Percentiles rank a stretch among this genome's conserved stretches.
Conservation (phyloP, 1,284 basidiomycete genomes). For the Cystobasidiaceae sp. region DNA sequence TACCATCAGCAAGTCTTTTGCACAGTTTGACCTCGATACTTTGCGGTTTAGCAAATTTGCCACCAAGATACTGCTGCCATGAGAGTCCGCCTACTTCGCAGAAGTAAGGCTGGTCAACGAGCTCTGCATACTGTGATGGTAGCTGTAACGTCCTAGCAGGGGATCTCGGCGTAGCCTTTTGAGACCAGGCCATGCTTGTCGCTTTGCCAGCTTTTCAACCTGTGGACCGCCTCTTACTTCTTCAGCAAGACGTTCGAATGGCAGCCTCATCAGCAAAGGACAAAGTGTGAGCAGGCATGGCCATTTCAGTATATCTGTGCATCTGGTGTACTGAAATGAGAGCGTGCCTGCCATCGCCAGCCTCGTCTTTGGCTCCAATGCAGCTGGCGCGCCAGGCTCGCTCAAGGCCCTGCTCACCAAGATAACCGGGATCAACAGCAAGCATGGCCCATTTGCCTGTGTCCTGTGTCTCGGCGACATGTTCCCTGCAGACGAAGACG, state of each 20-base stretch:
- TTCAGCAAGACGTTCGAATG: background rate
- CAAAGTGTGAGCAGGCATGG: constrained; percentile 30
- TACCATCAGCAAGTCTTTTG: too few relatives aligned
- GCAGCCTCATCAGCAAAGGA: constrained; percentile 22
- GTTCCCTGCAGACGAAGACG: constrained; percentile 58
- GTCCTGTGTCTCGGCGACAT: constrained; percentile 85
- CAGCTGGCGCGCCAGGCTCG: constrained; percentile 53
- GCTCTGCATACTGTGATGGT: too few relatives aligned
- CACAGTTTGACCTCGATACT: too few relatives aligned
- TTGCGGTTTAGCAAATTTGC: too few relatives aligned
- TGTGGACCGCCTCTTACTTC: background rate
- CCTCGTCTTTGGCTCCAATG: constrained; percentile 76
- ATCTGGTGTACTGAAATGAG: too few relatives aligned
- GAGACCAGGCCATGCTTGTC: too few relatives aligned
- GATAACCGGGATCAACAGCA: constrained; percentile 77
- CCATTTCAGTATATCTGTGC: too few relatives aligned
- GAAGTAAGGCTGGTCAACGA: too few relatives aligned
- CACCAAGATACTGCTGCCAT: too few relatives aligned
- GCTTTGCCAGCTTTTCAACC: background rate
- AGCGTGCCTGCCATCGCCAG: background rate
- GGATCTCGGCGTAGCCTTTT: too few relatives aligned
- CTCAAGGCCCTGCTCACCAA: constrained; percentile 71
- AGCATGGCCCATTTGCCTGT: constrained; percentile 90
- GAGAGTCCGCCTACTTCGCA: too few relatives aligned
- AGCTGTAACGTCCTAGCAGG: too few relatives aligned